Evolutionary conservation across 1,284 basidiomycete species (phyloP).

Genomic region (Cutaneotrichosporon dermatis): DNA sequence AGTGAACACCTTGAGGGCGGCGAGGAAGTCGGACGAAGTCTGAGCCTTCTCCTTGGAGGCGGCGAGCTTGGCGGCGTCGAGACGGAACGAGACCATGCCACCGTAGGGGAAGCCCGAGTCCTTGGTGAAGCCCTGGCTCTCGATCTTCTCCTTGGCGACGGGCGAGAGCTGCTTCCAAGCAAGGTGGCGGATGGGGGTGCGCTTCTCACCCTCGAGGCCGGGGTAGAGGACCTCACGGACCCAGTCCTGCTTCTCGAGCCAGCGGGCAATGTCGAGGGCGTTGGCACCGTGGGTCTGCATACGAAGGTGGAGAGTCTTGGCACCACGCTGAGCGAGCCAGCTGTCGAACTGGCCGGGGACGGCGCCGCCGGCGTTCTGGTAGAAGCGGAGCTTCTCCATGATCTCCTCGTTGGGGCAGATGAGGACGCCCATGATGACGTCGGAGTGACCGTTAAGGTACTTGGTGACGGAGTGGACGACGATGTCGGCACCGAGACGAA

Average conservation of each 20-base stretch:
- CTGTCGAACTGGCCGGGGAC: slow-evolving; percentile 83
- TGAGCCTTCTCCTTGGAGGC: slow-evolving; percentile 51
- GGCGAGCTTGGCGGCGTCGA: slow-evolving; percentile 43
- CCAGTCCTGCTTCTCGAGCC: slow-evolving; percentile 56
- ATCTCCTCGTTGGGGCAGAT: slow-evolving; percentile 52
- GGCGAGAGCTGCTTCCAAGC: slow-evolving; percentile 15
- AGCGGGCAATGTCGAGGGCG: slow-evolving; percentile 70
- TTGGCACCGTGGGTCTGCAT: slow-evolving; percentile 84
- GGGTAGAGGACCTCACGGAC: slow-evolving; percentile 83
- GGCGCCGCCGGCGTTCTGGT: slow-evolving; percentile 85
- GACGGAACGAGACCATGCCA: slow-evolving; percentile 55
- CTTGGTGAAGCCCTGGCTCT: slow-evolving; percentile 36
- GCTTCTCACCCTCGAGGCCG: slow-evolving; percentile 55
- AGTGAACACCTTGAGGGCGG: slow-evolving; percentile 65
- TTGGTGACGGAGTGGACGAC: slow-evolving; percentile 61
- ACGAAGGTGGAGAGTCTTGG: slow-evolving; percentile 82
- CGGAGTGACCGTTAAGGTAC: slow-evolving; percentile 87
- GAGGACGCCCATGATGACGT: slow-evolving; percentile 80
- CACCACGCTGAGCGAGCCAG: slow-evolving; percentile 85
- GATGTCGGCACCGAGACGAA: slow-evolving; percentile 55
- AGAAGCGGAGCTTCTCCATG: slow-evolving; percentile 61
- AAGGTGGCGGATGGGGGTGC: slow-evolving; percentile 15
- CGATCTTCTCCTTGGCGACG: slow-evolving; percentile 14
- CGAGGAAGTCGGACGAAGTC: slow-evolving; percentile 57
- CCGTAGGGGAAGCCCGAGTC: slow-evolving; percentile 65